Percentiles rank a stretch among this genome's conserved stretches.
Conservation (phyloP, 1,284 basidiomycete genomes). For the Spongispora temasekensis region DNA sequence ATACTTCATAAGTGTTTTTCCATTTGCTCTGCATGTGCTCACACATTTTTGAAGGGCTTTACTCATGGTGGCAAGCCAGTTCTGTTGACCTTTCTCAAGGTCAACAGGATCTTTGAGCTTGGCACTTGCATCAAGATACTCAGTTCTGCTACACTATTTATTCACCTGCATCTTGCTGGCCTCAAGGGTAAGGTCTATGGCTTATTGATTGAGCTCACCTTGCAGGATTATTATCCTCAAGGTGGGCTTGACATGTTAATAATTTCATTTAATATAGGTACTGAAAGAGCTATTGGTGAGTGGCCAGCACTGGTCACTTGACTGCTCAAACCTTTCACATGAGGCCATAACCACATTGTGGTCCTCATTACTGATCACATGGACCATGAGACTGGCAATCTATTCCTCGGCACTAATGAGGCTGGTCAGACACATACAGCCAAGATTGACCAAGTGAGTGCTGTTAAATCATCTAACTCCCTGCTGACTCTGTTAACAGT, state of each 20-base stretch:
- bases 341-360: not conserved
- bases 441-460: not conserved
- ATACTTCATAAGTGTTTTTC: not conserved
- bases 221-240: not conserved
- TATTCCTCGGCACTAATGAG: not conserved
- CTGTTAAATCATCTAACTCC: not conserved
- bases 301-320: not conserved
- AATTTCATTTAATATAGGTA: not conserved
- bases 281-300: not conserved
- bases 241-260: not conserved
- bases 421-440: not conserved
- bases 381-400: not conserved
- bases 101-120: not conserved
- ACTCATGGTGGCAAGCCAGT: not conserved
- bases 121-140: not conserved
- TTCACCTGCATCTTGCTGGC: not conserved
- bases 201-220: not conserved
- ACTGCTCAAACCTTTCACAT: not conserved
- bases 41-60: not conserved
- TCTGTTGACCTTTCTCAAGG: not conserved
- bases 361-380: not conserved
- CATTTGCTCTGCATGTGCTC: not conserved
- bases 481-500: not conserved
- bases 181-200: not conserved
- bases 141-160: not conserved